Evolutionary conservation across 345 rosid genomes (phyloP).

Genomic region (Lumnitzera racemosa): DNA sequence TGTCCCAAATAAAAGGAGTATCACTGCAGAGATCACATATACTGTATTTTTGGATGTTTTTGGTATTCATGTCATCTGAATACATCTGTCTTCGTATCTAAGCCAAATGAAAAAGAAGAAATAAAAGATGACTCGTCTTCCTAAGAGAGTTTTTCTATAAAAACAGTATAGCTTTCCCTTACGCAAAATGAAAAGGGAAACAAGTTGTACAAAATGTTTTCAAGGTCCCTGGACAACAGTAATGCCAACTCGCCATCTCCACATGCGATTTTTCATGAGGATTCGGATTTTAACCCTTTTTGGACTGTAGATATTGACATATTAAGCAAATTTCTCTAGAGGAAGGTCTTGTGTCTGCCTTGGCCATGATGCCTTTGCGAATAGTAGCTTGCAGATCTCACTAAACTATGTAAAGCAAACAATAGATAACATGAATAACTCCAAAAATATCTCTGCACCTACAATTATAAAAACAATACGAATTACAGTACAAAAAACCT

Average conservation of each 20-base stretch:
- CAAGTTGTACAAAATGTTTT: no score
- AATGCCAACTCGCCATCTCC: neutral
- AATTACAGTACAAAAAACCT: constrained; percentile 30
- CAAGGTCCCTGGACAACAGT: no score
- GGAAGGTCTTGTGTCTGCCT: constrained; percentile 90
- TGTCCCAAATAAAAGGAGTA: no score
- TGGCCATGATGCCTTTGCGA: constrained; percentile 77
- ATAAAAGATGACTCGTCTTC: no score
- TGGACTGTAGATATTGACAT: constrained; percentile 49
- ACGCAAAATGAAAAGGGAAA: no score
- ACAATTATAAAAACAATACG: neutral
- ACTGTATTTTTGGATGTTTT: no score
- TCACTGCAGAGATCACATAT: no score
- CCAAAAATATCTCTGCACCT: neutral
- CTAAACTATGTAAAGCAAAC: constrained; percentile 46
- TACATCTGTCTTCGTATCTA: no score
- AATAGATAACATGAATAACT: constrained; percentile 2
- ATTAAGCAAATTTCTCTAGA: constrained; percentile 91
- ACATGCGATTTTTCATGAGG: neutral
- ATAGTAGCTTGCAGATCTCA: constrained; percentile 66
- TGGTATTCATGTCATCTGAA: no score
- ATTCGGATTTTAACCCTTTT: neutral
- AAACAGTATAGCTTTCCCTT: no score
- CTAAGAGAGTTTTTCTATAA: no score
- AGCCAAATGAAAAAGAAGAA: no score